Evolutionary conservation across 257 asterid genomes (phyloP), one percentile per base, ranked within the genome.

Genomic region (Solanum habrochaites): DNA sequence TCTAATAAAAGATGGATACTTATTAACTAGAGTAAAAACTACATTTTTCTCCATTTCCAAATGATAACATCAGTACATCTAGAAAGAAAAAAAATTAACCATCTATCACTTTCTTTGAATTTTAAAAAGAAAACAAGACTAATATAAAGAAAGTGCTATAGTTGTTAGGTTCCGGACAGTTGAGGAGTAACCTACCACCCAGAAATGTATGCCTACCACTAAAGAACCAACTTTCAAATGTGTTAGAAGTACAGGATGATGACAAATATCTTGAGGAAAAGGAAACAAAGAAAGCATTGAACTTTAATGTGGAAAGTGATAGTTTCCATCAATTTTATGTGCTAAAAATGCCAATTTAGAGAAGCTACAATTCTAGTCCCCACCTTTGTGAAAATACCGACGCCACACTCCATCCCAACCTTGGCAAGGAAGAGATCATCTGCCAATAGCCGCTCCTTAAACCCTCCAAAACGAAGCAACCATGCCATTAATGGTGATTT

Each of bases 361-460:
- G 52, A 31, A 11, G 11, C 20, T n/a, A 73, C 4, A 42, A 52
- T 43, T 60, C 25, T 27, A 8, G 4, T 27, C 29, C 47, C 37
- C 83, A 97, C 99, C 99, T 97, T 97, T 23, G 99, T 97, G 91
- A 97, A 94, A 60, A 97, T 67, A 12, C 99, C 99, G 71, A 97
- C 99, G 81, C 99, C 98, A 85, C 99, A 97, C 85, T 95, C 99
- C 88, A 97, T 94, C 71, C 90, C 94, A 77, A 97, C 90, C 90
- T 97, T 97, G 27, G 98, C 95, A 89, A 97, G 88, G 90, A 97
- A 97, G 62, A 97, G 95, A 93, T 97, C 99, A 88, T 97, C 99
- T 40, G 99, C 99, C 93, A 97, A 86, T 87, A 97, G 91, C 90
- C 99, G 88, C 90, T 97, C 99, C 94, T 93, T 97, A 88, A 95